Conservation (phyloP, 2,329 filamentous ascomycete species). For the Fusarium papillatum region DNA sequence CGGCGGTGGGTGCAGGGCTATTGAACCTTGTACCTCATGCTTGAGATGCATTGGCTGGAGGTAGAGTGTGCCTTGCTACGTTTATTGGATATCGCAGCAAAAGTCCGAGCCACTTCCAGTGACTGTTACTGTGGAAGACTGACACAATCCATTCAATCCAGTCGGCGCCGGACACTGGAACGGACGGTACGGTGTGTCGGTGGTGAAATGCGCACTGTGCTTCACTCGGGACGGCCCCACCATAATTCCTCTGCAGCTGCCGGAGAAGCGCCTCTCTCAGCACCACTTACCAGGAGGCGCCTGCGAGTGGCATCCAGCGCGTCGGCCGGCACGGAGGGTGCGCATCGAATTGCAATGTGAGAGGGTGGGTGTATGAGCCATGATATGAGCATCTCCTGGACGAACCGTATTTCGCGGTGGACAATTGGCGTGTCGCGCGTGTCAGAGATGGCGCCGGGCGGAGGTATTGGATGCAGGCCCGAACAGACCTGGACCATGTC, state of each 20-base stretch:
- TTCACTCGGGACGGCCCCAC: conserved; percentile 35
- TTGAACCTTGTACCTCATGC: not conserved
- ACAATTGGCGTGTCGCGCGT: conserved; percentile 16
- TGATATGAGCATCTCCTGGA: not conserved
- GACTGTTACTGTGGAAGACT: not conserved
- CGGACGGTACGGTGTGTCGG: conserved; percentile 26
- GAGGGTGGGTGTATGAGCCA: conserved; percentile 10
- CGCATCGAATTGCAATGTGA: conserved; percentile 13
- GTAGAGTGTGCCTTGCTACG: not conserved
- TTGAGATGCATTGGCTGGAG: not conserved
- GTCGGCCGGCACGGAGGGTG: conserved; percentile 24
- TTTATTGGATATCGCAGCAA: not conserved
- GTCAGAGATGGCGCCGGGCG: conserved; percentile 21
- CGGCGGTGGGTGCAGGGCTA: not conserved
- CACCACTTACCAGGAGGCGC: conserved; percentile 19
- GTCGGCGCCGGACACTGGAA: not conserved
- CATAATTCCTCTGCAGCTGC: conserved; percentile 25
- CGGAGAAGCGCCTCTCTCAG: conserved; percentile 30
- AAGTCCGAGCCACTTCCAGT: not conserved
- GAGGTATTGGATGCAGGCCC: conserved; percentile 28
- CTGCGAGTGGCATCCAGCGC: conserved; percentile 11
- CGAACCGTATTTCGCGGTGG: conserved; percentile 14
- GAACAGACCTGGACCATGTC: conserved; percentile 36
- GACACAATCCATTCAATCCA: not conserved
- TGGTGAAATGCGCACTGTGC: conserved; percentile 9